Conservation (phyloP, 257 asterid genomes). For the Fraxinus cuspidata region DNA sequence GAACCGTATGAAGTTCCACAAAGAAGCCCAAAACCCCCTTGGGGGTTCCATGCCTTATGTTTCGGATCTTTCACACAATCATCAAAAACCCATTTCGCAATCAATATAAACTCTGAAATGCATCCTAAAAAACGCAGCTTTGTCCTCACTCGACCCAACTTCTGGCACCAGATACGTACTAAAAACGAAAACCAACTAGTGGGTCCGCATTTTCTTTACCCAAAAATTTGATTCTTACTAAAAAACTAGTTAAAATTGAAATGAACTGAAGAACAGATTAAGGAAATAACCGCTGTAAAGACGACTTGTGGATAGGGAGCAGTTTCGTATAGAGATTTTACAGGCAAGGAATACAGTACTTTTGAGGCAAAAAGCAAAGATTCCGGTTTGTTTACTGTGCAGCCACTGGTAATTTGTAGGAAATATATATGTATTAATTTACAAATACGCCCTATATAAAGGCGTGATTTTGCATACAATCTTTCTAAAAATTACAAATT, state of each 20-base stretch:
- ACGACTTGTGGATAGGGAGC: slow-evolving; percentile 12
- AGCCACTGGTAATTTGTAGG: neutral
- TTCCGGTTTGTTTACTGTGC: neutral
- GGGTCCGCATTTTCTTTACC: slow-evolving; percentile 19
- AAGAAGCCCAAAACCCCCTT: slow-evolving; percentile 62
- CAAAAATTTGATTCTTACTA: neutral
- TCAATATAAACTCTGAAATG: neutral
- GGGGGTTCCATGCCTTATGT: slow-evolving; percentile 65
- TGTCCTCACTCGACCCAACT: slow-evolving; percentile 28
- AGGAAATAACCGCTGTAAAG: slow-evolving; percentile 24
- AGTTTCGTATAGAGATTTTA: slow-evolving; percentile 16
- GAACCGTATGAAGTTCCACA: slow-evolving; percentile 77
- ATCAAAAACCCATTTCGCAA: slow-evolving; percentile 30
- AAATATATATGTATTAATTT: too few relatives aligned
- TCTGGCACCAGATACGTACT: slow-evolving; percentile 34
- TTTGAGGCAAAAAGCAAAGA: neutral
- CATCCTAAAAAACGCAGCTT: neutral
- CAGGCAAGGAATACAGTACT: slow-evolving; percentile 31
- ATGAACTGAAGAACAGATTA: slow-evolving; percentile 2
- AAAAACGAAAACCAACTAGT: slow-evolving; percentile 16
- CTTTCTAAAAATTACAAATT: too few relatives aligned
- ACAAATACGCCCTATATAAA: too few relatives aligned
- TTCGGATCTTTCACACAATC: slow-evolving; percentile 29
- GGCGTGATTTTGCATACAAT: too few relatives aligned
- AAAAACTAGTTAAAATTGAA: neutral